Conservation (phyloP, 768 basidiomycete species). For the Mycena chlorophos region DNA sequence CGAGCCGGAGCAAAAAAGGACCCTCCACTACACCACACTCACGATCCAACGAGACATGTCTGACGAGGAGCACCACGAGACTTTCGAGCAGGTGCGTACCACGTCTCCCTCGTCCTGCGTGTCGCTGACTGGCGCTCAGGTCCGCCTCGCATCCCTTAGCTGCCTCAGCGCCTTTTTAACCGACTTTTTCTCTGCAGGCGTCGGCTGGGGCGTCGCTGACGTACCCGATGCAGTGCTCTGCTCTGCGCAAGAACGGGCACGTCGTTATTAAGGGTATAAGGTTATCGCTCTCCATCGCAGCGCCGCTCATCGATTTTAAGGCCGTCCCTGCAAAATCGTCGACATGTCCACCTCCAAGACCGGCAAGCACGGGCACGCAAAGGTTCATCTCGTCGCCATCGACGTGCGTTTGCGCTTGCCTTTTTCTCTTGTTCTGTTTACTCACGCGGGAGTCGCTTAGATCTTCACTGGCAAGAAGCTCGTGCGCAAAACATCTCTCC, state of each 20-base stretch:
- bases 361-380: slow-evolving; percentile 99
- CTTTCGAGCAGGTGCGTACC: slow-evolving; percentile 72
- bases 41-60: slow-evolving; percentile 55
- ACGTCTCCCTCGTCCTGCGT: no score
- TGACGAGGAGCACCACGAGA: slow-evolving; percentile 91
- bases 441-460: slow-evolving; percentile 40
- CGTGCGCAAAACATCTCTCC: slow-evolving; percentile 47
- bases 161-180: slow-evolving; percentile 8
- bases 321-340: slow-evolving; percentile 96
- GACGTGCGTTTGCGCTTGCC: slow-evolving; percentile 64
- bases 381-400: slow-evolving; percentile 95
- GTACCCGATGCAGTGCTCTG: slow-evolving; percentile 93
- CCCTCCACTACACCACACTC: slow-evolving; percentile 10
- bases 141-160: slow-evolving; percentile 18
- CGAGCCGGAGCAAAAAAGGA: slow-evolving; percentile 23
- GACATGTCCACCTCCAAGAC: slow-evolving; percentile 99
- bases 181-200: slow-evolving; percentile 42
- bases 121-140: no score
- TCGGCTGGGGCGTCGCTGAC: slow-evolving; percentile 75
- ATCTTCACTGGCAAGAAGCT: slow-evolving; percentile 99
- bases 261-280: slow-evolving; percentile 88
- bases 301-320: slow-evolving; percentile 34
- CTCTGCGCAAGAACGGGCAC: slow-evolving; percentile 88
- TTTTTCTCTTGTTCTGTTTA: neutral
- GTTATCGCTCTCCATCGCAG: neutral